These are phyloP conservation scores for Raffaelea ambrosiae DNA, from an alignment of 2,329 filamentous ascomycete species.

Conservation along the genomic window DNA sequence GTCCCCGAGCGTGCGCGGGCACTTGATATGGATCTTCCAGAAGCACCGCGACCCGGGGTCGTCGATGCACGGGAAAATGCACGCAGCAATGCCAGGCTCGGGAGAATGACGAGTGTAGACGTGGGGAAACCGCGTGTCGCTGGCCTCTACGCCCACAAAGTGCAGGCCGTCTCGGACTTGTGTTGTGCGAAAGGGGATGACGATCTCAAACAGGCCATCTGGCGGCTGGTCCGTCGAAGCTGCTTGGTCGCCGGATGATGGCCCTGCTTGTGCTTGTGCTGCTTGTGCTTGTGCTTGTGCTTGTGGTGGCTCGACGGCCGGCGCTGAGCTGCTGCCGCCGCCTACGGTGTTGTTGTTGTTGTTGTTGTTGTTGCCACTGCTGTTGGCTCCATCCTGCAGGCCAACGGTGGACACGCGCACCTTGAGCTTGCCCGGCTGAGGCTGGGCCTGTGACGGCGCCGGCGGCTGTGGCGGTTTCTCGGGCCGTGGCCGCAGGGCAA, in stretches of 20 bases:
- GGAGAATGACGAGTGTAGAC: conserved; percentile 79
- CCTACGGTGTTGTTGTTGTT: neutral
- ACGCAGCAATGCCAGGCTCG: conserved; percentile 70
- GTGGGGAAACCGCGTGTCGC: conserved; percentile 80
- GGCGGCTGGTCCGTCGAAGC: conserved; percentile 3
- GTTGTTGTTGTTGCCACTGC: neutral
- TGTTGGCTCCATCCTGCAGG: neutral
- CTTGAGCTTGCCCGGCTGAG: conserved; percentile 8
- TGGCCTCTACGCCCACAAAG: conserved; percentile 76
- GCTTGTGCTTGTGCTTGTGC: neutral
- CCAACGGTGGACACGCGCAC: conserved; percentile 9
- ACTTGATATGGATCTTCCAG: conserved; percentile 84
- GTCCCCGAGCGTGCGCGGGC: conserved; percentile 79
- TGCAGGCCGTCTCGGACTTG: conserved; percentile 80
- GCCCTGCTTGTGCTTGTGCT: neutral
- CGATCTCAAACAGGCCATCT: conserved; percentile 27
- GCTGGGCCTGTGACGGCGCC: neutral
- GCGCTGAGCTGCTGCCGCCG: too few relatives aligned
- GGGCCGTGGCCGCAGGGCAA: conserved; percentile 25
- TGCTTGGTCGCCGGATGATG: too few relatives aligned
- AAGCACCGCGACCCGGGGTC: conserved; percentile 65
- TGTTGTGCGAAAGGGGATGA: conserved; percentile 68
- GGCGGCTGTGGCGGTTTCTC: conserved; percentile 14
- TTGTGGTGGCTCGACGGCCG: too few relatives aligned
- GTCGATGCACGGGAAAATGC: conserved; percentile 90